phyloP scores from a whole-genome alignment of 2,329 filamentous ascomycete genomes.

The Trichophaea hybrida region DNA sequence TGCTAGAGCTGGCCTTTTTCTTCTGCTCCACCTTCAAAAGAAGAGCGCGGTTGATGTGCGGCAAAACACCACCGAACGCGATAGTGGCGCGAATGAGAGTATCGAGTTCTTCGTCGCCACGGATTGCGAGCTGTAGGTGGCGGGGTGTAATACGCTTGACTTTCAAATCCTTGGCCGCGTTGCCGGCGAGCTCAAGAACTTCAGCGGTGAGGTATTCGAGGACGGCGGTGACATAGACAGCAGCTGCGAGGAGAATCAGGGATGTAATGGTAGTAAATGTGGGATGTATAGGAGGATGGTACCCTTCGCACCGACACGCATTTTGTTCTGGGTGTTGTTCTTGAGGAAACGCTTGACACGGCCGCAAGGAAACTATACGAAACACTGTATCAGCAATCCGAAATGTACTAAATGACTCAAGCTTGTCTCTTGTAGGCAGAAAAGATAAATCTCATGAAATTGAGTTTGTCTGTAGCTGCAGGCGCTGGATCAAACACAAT shows the following conservation, averaged over 20 bases:
- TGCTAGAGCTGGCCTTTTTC: conserved; percentile 48
- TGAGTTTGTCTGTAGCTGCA: too few relatives aligned
- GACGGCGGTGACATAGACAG: conserved; percentile 94
- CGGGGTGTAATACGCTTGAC: conserved; percentile 99
- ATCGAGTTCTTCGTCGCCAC: conserved; percentile 95
- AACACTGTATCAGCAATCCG: conserved; percentile 28
- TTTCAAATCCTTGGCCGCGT: conserved; percentile 97
- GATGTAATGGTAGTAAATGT: not conserved
- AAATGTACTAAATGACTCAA: not conserved
- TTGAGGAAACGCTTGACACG: conserved; percentile 99
- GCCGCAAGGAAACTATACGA: conserved; percentile 87
- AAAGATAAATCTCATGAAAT: not conserved
- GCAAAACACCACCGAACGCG: conserved; percentile 92
- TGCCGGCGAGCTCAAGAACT: conserved; percentile 94
- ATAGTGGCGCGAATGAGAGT: conserved; percentile 96
- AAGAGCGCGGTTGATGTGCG: conserved; percentile 95
- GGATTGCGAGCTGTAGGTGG: conserved; percentile 93
- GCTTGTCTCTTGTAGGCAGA: not conserved
- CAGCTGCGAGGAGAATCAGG: conserved; percentile 39
- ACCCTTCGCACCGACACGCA: conserved; percentile 92
- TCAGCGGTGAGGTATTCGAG: conserved; percentile 96
- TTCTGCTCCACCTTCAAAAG: conserved; percentile 94
- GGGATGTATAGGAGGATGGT: not conserved
- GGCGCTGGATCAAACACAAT: too few relatives aligned
- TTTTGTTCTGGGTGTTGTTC: conserved; percentile 98